These are phyloP conservation scores for Saururus chinensis DNA, from an alignment of 164 flowering plant species.

Conservation along the genomic window DNA sequence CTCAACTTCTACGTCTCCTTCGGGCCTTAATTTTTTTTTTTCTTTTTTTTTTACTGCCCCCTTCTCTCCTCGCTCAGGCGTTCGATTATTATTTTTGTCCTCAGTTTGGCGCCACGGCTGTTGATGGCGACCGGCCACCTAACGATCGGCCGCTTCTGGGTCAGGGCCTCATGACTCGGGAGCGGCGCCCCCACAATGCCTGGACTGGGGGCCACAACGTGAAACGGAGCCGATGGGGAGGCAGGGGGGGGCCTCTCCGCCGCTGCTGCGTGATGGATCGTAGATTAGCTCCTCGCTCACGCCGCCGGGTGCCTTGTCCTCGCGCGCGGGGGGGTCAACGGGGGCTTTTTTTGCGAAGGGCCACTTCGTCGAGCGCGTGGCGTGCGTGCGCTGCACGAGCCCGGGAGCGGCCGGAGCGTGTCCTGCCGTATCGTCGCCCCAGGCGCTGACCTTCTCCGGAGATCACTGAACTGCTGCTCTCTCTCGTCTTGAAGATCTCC, in stretches of 20 bases:
- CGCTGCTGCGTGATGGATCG: neutral
- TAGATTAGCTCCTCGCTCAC: constrained; percentile 3
- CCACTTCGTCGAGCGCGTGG: too few relatives aligned
- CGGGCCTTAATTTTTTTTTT: neutral
- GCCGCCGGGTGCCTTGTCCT: constrained; percentile 20
- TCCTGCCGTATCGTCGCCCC: too few relatives aligned
- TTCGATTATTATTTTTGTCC: constrained; percentile 1
- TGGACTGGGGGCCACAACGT: too few relatives aligned
- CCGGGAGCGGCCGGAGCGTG: too few relatives aligned
- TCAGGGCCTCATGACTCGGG: constrained; percentile 1
- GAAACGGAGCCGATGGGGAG: too few relatives aligned
- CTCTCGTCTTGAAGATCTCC: too few relatives aligned
- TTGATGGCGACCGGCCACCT: constrained; percentile 33
- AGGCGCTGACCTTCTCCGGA: too few relatives aligned
- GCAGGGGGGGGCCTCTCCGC: too few relatives aligned
- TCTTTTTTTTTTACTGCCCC: neutral
- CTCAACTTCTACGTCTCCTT: neutral
- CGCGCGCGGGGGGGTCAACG: constrained; percentile 3
- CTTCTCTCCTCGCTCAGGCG: neutral
- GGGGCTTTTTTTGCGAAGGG: too few relatives aligned
- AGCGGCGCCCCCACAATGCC: neutral
- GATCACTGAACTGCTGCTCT: too few relatives aligned
- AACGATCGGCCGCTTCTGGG: constrained; percentile 7
- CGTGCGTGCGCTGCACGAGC: too few relatives aligned
- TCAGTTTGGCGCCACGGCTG: constrained; percentile 6